Base-by-base conservation (phyloP, 768 basidiomycete genomes). In the Lentinula edodes region DNA sequence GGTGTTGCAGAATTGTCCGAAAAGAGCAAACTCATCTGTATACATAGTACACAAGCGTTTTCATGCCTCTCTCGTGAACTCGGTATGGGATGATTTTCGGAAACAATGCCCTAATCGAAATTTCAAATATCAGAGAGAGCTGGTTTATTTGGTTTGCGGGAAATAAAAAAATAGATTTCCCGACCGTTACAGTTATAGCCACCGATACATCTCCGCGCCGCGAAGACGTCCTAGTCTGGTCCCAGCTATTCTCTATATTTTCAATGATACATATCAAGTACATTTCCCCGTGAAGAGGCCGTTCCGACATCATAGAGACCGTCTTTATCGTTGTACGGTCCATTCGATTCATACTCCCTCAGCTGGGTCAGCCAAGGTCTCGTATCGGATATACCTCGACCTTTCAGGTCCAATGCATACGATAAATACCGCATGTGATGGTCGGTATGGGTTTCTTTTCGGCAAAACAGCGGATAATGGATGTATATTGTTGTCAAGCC, bases 401-500 rank as follows among this genome's bases (percentile, higher is more conserved):
- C 28, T 43, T 41, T 56, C 51, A 35, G 15, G 16, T 34, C 12
- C 43, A 6, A 23, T 28, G 7, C 39, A 43, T 34, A 42, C 41
- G 41, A 56, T 39, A 43, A 43, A 28, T n/a, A 15, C 45, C 15
- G 20, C 58, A 46, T 50, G 58, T 46, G 43, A 48, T 28, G 8
- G 23, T 28, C 20, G 39, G n/a, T 42, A 41, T 42, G 34, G 50
- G 15, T 28, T 51, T 32, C n/a, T 61, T 45, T 32, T 61, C 60
- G 60, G 60, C 10, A 61, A 61, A 52, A 50, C n/a, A 38, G 48
- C 60, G 60, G 60, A 52, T 52, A 50, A 54, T n/a, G 53, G 16
- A 41, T 28, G 28, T 10, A 23, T 20, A 20, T 56, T 39, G 20
- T 42, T 39, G 39, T 20, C 13, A 28, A 16, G 55, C 41, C 28